Conservation (phyloP, 2,329 filamentous ascomycete species). For the Coniochaeta hoffmannii region DNA sequence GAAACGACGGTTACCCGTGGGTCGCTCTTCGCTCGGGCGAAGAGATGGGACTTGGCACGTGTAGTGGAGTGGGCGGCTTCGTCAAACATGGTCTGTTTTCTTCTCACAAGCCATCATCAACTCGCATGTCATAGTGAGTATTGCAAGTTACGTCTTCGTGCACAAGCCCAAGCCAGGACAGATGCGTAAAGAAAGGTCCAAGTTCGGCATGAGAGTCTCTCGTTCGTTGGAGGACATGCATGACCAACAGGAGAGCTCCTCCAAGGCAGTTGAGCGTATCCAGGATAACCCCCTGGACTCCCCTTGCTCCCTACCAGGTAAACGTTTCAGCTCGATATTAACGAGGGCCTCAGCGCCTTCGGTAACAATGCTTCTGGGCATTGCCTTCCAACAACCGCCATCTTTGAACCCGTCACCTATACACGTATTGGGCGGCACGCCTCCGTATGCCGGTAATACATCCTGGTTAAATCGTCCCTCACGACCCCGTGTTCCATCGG, state of each 20-base stretch:
- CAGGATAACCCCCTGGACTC: not conserved
- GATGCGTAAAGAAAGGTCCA: no score
- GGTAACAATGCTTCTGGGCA: not conserved
- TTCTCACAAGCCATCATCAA: not conserved
- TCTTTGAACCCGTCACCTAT: not conserved
- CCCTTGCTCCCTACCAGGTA: not conserved
- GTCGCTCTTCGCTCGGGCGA: no score
- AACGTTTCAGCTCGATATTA: not conserved
- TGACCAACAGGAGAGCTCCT: not conserved
- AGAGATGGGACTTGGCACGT: not conserved
- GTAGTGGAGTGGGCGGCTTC: not conserved
- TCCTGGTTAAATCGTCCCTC: not conserved
- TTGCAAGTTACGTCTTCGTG: no score
- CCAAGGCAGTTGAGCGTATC: not conserved
- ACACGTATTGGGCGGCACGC: constrained; percentile 1
- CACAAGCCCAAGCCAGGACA: no score
- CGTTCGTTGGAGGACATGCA: no score
- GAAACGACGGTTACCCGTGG: not conserved
- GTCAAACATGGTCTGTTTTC: not conserved
- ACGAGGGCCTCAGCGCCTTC: not conserved
- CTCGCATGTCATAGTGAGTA: no score
- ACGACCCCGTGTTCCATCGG: not conserved
- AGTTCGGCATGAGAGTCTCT: no score
- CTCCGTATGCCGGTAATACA: not conserved
- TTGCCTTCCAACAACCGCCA: not conserved